Base-by-base conservation (phyloP, 352 stramenopile genomes). In the Plasmopara muralis region DNA sequence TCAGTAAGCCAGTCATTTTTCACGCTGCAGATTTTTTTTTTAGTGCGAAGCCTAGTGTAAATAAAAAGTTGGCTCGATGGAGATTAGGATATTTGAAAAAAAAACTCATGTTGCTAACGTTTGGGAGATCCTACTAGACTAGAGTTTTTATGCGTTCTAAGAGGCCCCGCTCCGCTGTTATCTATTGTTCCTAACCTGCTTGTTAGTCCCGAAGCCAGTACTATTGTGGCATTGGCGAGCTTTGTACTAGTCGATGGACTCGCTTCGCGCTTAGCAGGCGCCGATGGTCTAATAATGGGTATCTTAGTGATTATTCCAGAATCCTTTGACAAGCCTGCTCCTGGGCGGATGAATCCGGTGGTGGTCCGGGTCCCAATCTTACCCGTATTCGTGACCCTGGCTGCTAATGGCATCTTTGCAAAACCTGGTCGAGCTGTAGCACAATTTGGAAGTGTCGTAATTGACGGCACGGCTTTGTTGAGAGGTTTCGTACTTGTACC, bases 361-460 rank as follows among this genome's bases (percentile, higher is more conserved):
- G 47, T 66, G 28, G 83, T 88, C 10, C 31, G 6, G 31, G 31
- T 35, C 31, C 31, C 31, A 12, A 35, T 12, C 53, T 86, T 88
- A 8, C 74, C 77, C 0, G 66, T 74, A 18, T 66, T 72, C 5
- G 65, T 64, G 13, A 82, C 57, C 57, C 84, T 85, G 47, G 76
- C 73, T 5, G 60, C 57, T 14, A 70, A 74, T 3, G 70, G 68
- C 47, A 81, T 80, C 46, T 85, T 86, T 6, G 66, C 56, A 38
- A 75, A 75, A 2, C 57, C 53, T 30, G 72, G 72, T 25, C 77
- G 64, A 28, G 61, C 68, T 2, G 73, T 74, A 8, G 66, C 39
- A 20, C 77, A 88, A 46, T 86, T 88, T 0, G 77, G 77, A 39
- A 88, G 55, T 12, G 77, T 87, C n/a, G 74, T 88, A 34, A 77